Percentiles rank a stretch among this genome's conserved stretches.
These are phyloP conservation scores for Eutypa lata DNA, from an alignment of 2,329 filamentous ascomycete genomes.

Conservation along the genomic window DNA sequence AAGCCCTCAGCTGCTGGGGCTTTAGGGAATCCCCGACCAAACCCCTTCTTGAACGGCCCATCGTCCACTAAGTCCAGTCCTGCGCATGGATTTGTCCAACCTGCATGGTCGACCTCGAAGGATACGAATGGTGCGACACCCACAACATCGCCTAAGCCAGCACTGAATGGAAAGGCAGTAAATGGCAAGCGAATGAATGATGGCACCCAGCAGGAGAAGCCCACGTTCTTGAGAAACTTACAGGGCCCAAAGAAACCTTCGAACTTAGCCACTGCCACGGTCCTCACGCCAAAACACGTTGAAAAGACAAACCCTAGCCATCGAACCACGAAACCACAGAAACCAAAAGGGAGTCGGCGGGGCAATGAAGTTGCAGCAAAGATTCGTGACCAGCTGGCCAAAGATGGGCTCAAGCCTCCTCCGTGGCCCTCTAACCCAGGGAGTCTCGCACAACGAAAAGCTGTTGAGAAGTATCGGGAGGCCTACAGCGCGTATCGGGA, in stretches of 20 bases:
- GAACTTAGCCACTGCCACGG: neutral
- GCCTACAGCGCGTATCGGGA: slow-evolving; percentile 55
- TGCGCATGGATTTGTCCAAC: neutral
- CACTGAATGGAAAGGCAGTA: neutral
- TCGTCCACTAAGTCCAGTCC: neutral
- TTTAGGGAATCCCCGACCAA: neutral
- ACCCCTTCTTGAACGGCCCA: neutral
- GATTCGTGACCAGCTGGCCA: slow-evolving; percentile 51
- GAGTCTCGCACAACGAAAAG: slow-evolving; percentile 46
- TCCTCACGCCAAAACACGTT: neutral
- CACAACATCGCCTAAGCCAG: neutral
- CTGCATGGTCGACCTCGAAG: neutral
- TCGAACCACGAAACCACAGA: neutral
- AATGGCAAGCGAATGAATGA: neutral
- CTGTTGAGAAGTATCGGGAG: slow-evolving; percentile 54
- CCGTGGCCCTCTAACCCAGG: slow-evolving; percentile 55
- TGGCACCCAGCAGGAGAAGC: neutral
- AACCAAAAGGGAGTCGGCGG: slow-evolving; percentile 11
- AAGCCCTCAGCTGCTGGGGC: neutral
- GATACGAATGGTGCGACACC: neutral
- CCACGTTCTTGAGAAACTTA: neutral
- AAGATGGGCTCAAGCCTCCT: slow-evolving; percentile 52
- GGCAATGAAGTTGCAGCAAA: slow-evolving; percentile 37
- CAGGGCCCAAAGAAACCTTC: neutral
- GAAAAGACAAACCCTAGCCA: neutral